A percentile compares a stretch with the other conserved stretches of the same genome.
Evolutionary conservation across 2,329 filamentous ascomycete genomes (phyloP).

Genomic region (Xylariaceae sp.): DNA sequence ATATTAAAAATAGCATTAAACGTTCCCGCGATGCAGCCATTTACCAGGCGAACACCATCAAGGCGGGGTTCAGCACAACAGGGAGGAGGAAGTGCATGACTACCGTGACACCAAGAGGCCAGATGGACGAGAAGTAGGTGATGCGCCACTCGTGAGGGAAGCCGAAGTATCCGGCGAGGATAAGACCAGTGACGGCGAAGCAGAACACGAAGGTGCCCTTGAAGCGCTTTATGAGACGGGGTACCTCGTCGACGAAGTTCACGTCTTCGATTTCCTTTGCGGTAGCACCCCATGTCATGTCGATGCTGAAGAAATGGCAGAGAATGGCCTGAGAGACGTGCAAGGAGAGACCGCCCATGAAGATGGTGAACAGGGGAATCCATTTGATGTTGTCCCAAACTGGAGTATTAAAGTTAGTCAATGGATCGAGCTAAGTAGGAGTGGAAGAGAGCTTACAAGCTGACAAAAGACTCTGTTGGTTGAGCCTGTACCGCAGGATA

Average conservation of each 20-base stretch:
- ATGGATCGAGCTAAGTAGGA: neutral
- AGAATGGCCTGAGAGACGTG: constrained; percentile 39
- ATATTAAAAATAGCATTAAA: too few relatives aligned
- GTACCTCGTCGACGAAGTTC: constrained; percentile 32
- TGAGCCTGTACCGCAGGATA: constrained; percentile 55
- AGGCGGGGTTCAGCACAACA: constrained; percentile 56
- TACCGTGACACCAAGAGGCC: constrained; percentile 50
- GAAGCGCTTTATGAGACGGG: constrained; percentile 29
- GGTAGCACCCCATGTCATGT: constrained; percentile 37
- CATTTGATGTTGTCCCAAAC: constrained; percentile 54
- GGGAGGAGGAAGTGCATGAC: constrained; percentile 55
- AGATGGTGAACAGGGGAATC: constrained; percentile 38
- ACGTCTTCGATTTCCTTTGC: constrained; percentile 33
- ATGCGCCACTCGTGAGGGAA: constrained; percentile 50
- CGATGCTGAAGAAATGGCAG: constrained; percentile 39
- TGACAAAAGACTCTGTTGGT: constrained; percentile 44
- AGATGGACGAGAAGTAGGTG: constrained; percentile 54
- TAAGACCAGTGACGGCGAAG: constrained; percentile 24
- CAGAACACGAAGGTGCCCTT: constrained; percentile 32
- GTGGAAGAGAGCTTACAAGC: constrained; percentile 32
- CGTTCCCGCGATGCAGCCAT: too few relatives aligned
- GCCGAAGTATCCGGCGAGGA: constrained; percentile 25
- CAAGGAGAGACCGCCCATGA: constrained; percentile 41
- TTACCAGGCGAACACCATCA: constrained; percentile 62
- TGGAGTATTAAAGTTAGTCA: constrained; percentile 9